Evolutionary conservation across 2,329 filamentous ascomycete species (phyloP).

Genomic region (Aquanectria penicillioides): DNA sequence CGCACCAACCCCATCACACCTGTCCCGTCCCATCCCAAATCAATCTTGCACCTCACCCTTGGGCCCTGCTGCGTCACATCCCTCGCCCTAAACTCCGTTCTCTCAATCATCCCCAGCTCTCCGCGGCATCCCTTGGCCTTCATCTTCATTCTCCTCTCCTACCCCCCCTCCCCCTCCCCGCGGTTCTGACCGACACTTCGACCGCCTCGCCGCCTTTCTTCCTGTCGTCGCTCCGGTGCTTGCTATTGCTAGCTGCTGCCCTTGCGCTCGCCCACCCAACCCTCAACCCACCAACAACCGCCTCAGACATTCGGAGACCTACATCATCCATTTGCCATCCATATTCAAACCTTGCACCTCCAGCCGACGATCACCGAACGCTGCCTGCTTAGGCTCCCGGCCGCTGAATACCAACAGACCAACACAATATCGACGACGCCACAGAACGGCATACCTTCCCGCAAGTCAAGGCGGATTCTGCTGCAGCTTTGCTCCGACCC

Average conservation of each 20-base stretch:
- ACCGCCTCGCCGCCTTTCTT: constrained; percentile 12
- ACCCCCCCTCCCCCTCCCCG: constrained; percentile 4
- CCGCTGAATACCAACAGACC: constrained; percentile 4
- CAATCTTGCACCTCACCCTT: constrained; percentile 34
- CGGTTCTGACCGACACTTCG: constrained; percentile 19
- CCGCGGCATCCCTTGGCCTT: constrained; percentile 20
- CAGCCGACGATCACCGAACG: constrained; percentile 12
- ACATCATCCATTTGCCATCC: constrained; percentile 20
- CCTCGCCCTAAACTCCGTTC: constrained; percentile 23
- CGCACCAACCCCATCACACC: constrained; percentile 33
- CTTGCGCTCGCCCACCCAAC: constrained; percentile 22
- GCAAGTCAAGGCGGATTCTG: constrained; percentile 35
- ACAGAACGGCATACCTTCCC: constrained; percentile 19
- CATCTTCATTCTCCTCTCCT: constrained; percentile 9
- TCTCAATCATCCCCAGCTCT: constrained; percentile 25
- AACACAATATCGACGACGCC: constrained; percentile 33
- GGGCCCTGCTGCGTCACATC: constrained; percentile 38
- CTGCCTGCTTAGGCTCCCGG: not conserved
- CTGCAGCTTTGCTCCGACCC: constrained; percentile 31
- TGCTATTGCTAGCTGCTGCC: constrained; percentile 9
- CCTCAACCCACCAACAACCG: constrained; percentile 22
- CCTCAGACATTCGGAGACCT: constrained; percentile 15
- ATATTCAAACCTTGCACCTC: constrained; percentile 3
- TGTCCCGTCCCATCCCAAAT: constrained; percentile 38
- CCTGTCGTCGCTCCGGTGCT: not conserved